phyloP scores from a whole-genome alignment of 2,329 filamentous ascomycete species.

The Falciphora oryzae region DNA sequence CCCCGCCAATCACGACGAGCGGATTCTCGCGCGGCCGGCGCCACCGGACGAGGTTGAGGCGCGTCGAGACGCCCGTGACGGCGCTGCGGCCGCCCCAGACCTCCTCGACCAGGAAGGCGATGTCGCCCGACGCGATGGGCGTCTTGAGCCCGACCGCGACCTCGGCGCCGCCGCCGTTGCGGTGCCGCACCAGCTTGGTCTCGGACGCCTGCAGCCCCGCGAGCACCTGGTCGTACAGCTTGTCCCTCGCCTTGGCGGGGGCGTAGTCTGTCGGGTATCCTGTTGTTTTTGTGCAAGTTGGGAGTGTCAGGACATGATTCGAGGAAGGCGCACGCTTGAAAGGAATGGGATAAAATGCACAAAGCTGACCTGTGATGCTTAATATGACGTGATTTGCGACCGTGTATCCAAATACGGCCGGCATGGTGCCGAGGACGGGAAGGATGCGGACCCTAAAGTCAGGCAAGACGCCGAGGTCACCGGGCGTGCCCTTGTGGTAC shows the following conservation, averaged over 20 bases:
- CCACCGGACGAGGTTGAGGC: slow-evolving; percentile 80
- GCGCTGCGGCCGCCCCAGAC: slow-evolving; percentile 78
- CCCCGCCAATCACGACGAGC: slow-evolving; percentile 43
- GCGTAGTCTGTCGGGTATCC: slow-evolving; percentile 85
- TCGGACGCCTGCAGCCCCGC: slow-evolving; percentile 70
- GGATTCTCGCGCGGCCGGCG: slow-evolving; percentile 53
- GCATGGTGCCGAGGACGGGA: slow-evolving; percentile 94
- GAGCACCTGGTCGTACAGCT: slow-evolving; percentile 84
- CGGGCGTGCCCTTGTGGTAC: slow-evolving; percentile 75
- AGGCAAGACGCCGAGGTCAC: slow-evolving; percentile 80
- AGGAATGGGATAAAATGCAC: slow-evolving; percentile 4
- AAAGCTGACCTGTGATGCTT: slow-evolving; percentile 49
- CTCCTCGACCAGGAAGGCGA: slow-evolving; percentile 86
- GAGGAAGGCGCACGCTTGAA: background rate
- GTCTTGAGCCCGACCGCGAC: slow-evolving; percentile 68
- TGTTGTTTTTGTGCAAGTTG: slow-evolving; percentile 17
- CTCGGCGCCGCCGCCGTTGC: slow-evolving; percentile 38
- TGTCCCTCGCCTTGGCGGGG: slow-evolving; percentile 74
- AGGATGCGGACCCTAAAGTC: slow-evolving; percentile 94
- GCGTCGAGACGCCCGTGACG: slow-evolving; percentile 73
- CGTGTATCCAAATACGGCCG: slow-evolving; percentile 88
- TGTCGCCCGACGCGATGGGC: slow-evolving; percentile 71
- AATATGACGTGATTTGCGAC: slow-evolving; percentile 91
- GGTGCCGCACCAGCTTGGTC: slow-evolving; percentile 60
- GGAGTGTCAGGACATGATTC: background rate